These are phyloP conservation scores for Extremus antarcticus DNA, from an alignment of 495 filamentous ascomycete species.

Conservation along the genomic window DNA sequence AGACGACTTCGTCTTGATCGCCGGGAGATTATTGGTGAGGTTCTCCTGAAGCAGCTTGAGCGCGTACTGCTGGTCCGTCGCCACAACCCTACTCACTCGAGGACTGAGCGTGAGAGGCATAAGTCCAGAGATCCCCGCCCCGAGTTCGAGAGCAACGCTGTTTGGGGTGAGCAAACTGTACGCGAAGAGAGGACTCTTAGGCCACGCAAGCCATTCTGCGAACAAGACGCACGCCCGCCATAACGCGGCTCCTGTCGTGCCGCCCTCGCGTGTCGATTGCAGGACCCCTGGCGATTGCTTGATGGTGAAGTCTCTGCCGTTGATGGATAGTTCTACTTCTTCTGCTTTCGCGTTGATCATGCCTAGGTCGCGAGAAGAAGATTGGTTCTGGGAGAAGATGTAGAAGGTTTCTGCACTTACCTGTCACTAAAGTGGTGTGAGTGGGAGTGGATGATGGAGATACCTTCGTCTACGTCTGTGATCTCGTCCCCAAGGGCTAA, in stretches of 20 bases:
- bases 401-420: conserved; percentile 62
- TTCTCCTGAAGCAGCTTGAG: conserved; percentile 64
- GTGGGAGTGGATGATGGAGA: background rate
- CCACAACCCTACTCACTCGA: conserved; percentile 56
- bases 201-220: conserved; percentile 63
- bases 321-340: conserved; percentile 56
- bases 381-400: conserved; percentile 65
- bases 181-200: conserved; percentile 54
- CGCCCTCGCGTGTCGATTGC: conserved; percentile 61
- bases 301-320: conserved; percentile 60
- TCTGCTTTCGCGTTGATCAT: conserved; percentile 64
- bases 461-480: conserved; percentile 30
- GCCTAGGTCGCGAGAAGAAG: conserved; percentile 63
- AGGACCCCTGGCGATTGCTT: conserved; percentile 78
- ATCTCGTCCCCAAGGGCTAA: conserved; percentile 24
- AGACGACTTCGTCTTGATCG: background rate
- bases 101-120: conserved; percentile 51
- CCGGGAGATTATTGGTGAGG: conserved; percentile 47
- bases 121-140: conserved; percentile 74
- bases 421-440: background rate
- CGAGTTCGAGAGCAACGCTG: conserved; percentile 67
- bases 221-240: conserved; percentile 90
- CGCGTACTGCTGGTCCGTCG: conserved; percentile 86
- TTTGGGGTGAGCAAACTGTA: conserved; percentile 41
- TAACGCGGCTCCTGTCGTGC: conserved; percentile 79